These are phyloP conservation scores for Penicillium decumbens DNA, from an alignment of 2,329 filamentous ascomycete genomes.

Conservation along the genomic window DNA sequence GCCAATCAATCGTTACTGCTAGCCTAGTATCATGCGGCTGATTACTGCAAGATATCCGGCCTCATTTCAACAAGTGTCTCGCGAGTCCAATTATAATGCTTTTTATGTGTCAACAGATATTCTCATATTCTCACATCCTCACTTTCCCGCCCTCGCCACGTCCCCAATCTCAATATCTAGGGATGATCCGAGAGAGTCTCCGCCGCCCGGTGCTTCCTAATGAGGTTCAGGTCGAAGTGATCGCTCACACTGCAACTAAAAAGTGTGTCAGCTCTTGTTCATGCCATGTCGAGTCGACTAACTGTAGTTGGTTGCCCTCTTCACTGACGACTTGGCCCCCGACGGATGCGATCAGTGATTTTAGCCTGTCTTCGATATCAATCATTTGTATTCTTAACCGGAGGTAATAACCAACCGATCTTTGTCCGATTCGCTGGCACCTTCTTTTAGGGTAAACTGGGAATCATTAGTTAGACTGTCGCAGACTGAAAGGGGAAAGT, in stretches of 20 bases:
- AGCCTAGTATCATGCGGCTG: slow-evolving; percentile 1
- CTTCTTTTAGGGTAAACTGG: not conserved
- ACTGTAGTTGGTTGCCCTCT: slow-evolving; percentile 7
- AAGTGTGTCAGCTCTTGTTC: not conserved
- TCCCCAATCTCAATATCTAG: not conserved
- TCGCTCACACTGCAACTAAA: slow-evolving; percentile 10
- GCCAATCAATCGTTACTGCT: not conserved
- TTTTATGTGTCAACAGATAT: not conserved
- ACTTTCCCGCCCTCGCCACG: not conserved
- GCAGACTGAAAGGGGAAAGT: not conserved
- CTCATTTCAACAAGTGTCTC: not conserved
- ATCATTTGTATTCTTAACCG: not conserved
- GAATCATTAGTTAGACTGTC: not conserved
- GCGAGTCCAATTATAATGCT: not conserved
- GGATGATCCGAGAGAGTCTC: slow-evolving; percentile 19
- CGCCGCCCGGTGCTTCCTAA: slow-evolving; percentile 12
- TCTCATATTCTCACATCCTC: not conserved
- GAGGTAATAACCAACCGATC: not conserved
- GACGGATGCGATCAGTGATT: slow-evolving; percentile 12
- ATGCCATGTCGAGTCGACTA: not conserved
- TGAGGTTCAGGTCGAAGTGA: slow-evolving; percentile 13
- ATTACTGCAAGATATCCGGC: not conserved
- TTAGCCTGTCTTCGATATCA: slow-evolving; percentile 3
- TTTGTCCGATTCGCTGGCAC: not conserved
- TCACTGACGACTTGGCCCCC: slow-evolving; percentile 12